Conservation (phyloP, 2,329 filamentous ascomycete species). For the Sordariomycetes sp. region DNA sequence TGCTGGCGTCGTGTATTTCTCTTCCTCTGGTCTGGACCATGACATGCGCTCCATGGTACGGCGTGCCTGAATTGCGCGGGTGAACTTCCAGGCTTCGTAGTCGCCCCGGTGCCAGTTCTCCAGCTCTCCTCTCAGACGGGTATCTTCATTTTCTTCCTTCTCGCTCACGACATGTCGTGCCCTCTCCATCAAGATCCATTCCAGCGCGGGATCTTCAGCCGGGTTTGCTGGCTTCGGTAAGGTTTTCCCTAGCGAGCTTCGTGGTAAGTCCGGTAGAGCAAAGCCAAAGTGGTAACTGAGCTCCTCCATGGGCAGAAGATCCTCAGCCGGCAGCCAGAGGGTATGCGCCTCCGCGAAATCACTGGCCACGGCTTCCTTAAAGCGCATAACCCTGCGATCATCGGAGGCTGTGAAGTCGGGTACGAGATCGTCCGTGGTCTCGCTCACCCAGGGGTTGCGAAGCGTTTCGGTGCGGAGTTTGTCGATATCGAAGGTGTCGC, state of each 20-base stretch:
- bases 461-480: slow-evolving; percentile 59
- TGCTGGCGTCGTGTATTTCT: background rate
- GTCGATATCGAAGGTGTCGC: slow-evolving; percentile 49
- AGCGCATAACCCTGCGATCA: slow-evolving; percentile 56
- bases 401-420: slow-evolving; percentile 31
- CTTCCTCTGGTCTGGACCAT: background rate
- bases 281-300: slow-evolving; percentile 91
- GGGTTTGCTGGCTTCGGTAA: slow-evolving; percentile 28
- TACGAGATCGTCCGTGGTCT: slow-evolving; percentile 61
- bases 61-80: slow-evolving; percentile 57
- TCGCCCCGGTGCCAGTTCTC: slow-evolving; percentile 64
- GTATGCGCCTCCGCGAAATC: slow-evolving; percentile 54
- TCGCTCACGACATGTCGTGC: slow-evolving; percentile 41
- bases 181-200: slow-evolving; percentile 41
- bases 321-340: slow-evolving; percentile 74
- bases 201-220: slow-evolving; percentile 19
- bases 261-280: slow-evolving; percentile 45
- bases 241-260: background rate
- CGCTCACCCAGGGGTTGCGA: slow-evolving; percentile 71
- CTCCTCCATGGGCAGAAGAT: slow-evolving; percentile 53
- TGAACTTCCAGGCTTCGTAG: slow-evolving; percentile 70
- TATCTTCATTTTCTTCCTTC: slow-evolving; percentile 30
- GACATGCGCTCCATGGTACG: slow-evolving; percentile 45
- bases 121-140: slow-evolving; percentile 41
- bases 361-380: slow-evolving; percentile 76